Evolutionary conservation across 805 yeast genomes (phyloP).

Genomic region (Torulaspora indica): DNA sequence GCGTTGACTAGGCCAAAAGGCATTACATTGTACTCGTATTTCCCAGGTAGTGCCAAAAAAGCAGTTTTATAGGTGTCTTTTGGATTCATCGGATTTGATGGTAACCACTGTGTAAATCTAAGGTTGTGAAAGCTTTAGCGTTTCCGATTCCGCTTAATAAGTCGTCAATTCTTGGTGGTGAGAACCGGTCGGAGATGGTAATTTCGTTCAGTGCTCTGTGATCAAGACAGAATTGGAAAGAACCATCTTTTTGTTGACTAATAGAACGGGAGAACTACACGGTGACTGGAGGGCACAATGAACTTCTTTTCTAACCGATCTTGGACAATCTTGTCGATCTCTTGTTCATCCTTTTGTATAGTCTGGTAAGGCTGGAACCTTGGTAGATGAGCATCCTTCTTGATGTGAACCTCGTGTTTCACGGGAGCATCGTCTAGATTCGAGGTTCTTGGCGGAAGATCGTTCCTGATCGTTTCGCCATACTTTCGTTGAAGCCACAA

Average conservation of each 20-base stretch:
- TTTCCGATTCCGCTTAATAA: not conserved
- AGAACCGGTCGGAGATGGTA: constrained; percentile 11
- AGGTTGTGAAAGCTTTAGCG: not conserved
- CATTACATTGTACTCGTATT: constrained; percentile 18
- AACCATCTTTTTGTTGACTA: constrained; percentile 17
- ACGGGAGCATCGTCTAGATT: not conserved
- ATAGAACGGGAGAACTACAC: constrained; percentile 14
- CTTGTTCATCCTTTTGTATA: too few relatives aligned
- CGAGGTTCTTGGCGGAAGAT: not conserved
- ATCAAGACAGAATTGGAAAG: constrained; percentile 11
- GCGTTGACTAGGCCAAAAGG: constrained; percentile 22
- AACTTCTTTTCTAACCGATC: too few relatives aligned
- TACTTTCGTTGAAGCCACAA: not conserved
- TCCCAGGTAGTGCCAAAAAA: constrained; percentile 12
- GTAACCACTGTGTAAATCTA: constrained; percentile 5
- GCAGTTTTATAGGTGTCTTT: constrained; percentile 12
- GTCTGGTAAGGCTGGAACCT: too few relatives aligned
- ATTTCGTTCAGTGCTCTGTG: constrained; percentile 10
- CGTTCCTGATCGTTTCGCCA: not conserved
- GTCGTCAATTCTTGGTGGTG: constrained; percentile 6
- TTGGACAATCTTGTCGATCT: too few relatives aligned
- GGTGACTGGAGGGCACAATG: constrained; percentile 5
- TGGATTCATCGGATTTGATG: constrained; percentile 16
- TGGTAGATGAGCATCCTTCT: too few relatives aligned
- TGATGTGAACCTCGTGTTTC: constrained; percentile 7